A percentile compares a stretch with the other conserved stretches of the same genome.
Conservation (phyloP, 257 asterid species). For the Leonotis leonurus region DNA sequence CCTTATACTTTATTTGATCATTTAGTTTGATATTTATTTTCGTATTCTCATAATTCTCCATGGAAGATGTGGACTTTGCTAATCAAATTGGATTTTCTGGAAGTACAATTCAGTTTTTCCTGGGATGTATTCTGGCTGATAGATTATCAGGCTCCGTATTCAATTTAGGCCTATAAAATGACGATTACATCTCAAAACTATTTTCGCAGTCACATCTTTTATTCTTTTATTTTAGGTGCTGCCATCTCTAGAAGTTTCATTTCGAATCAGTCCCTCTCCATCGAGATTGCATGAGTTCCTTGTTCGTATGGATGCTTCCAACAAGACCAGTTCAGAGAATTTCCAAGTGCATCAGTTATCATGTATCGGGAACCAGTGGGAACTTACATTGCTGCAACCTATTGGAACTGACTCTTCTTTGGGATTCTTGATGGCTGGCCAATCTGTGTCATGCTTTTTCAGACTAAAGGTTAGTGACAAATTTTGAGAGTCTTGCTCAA, state of each 20-base stretch:
- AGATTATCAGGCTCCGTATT: constrained; percentile 3
- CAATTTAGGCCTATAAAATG: constrained; percentile 1
- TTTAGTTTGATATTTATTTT: constrained; percentile 9
- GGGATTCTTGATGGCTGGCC: constrained; percentile 68
- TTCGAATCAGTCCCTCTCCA: constrained; percentile 68
- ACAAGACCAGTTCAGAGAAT: constrained; percentile 69
- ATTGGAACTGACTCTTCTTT: constrained; percentile 43
- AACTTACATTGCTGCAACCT: constrained; percentile 66
- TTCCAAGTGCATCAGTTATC: constrained; percentile 87
- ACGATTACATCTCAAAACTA: constrained; percentile 2
- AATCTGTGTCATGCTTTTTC: constrained; percentile 81
- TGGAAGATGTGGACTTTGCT: not conserved
- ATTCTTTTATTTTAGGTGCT: constrained; percentile 47
- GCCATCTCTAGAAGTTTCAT: constrained; percentile 81
- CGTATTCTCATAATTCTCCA: not conserved
- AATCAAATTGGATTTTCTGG: not conserved
- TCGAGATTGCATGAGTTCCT: constrained; percentile 78
- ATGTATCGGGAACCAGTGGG: constrained; percentile 81
- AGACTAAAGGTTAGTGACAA: constrained; percentile 70
- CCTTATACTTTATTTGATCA: not conserved
- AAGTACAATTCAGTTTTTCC: constrained; percentile 5
- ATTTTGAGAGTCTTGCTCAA: constrained; percentile 2
- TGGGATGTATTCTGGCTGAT: not conserved
- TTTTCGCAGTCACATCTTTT: not conserved
- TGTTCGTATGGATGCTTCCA: constrained; percentile 78